Base-by-base conservation (phyloP, 1,139 yeast species). In the Kodamaea derodonti region DNA sequence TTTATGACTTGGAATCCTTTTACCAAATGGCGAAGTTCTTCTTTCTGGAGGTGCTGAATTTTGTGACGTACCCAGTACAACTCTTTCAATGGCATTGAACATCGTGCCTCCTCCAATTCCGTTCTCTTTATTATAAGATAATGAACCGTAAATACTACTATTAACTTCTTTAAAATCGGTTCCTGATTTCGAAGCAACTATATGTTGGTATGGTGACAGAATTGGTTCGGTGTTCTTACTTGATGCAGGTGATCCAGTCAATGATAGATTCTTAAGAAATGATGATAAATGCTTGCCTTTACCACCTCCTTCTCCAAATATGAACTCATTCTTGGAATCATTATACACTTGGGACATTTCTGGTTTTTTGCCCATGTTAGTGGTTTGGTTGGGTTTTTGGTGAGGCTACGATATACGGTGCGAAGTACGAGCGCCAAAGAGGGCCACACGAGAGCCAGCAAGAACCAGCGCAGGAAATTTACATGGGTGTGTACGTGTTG, bases 261-360 rank as follows among this genome's bases (percentile, higher is more conserved):
- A 52, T 15, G 80, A 71, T 24, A 76, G 51, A 31, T 78, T 69
- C 53, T 68, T 73, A 35, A 80, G 63, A 42, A 80, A 78, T 8
- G 83, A 70, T 38, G 80, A 67, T 23, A 80, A 65, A 28, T 80
- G 72, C 39, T 78, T 78, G 3, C 86, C 86, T 36, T 71, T 68
- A 5, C 86, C 86, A 20, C 86, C 88, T 34, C 72, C 69, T 47
- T 79, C 85, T 24, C 81, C 83, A 46, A 80, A 80, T 25, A 79
- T 62, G 49, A 79, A 80, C 54, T 80, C 88, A 44, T 75, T 77
- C 43, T 54, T 59, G 37, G 65, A 41, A 34, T 54, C 62, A 56
- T 43, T 55, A 57, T 78, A 76, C 31, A 76, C 69, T 58, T 77
- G 83, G 16, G 78, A 71, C 83, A 77, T 77, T 51, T 77, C 82